These are phyloP conservation scores for Solanum lignicaule DNA, from an alignment of 257 asterid species.

Conservation along the genomic window DNA sequence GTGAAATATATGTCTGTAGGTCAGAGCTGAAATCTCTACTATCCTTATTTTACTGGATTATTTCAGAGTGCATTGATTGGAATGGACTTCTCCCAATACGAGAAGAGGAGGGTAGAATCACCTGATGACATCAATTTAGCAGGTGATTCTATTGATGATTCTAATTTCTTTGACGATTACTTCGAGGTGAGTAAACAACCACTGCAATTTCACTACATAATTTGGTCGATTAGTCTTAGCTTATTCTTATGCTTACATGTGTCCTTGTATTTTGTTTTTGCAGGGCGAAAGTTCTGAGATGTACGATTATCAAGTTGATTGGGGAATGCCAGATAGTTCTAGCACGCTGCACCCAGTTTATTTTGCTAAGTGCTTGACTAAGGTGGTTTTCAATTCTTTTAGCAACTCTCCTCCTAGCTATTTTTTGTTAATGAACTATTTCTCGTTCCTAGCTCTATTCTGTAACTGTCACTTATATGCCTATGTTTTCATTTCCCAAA, in stretches of 20 bases:
- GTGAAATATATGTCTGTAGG: background rate
- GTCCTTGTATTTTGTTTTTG: background rate
- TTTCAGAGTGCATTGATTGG: conserved; percentile 61
- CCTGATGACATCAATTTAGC: conserved; percentile 29
- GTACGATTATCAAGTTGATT: conserved; percentile 25
- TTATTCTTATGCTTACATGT: background rate
- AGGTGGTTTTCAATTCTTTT: conserved; percentile 30
- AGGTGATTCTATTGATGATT: conserved; percentile 33
- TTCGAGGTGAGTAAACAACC: conserved; percentile 35
- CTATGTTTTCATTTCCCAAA: background rate
- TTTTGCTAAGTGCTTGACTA: conserved; percentile 68
- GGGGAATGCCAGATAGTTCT: conserved; percentile 54
- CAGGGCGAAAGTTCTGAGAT: conserved; percentile 45
- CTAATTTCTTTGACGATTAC: conserved; percentile 29
- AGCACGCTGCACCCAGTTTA: conserved; percentile 57
- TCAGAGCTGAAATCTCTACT: background rate
- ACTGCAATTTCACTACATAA: background rate
- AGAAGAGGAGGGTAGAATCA: conserved; percentile 36
- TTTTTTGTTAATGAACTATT: background rate
- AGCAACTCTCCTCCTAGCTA: background rate
- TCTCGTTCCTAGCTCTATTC: background rate
- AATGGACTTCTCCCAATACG: conserved; percentile 57
- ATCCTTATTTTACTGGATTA: conserved; percentile 8
- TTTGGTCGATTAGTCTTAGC: background rate
- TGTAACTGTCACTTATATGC: background rate